These are phyloP conservation scores for Neltuma alba DNA, from an alignment of 306 rosid species.

Conservation along the genomic window DNA sequence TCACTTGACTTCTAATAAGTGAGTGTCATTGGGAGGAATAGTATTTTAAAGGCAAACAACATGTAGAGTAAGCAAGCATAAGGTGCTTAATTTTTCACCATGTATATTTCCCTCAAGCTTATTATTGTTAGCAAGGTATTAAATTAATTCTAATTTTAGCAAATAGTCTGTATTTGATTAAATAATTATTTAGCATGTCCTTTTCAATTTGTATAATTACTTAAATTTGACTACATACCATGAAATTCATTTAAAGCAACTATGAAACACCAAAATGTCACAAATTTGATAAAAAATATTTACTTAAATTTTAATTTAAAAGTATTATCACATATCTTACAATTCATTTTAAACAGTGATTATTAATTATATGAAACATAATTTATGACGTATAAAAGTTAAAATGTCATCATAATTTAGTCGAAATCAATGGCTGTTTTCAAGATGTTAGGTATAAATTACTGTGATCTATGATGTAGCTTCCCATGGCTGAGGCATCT, in stretches of 20 bases:
- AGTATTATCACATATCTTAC: background rate
- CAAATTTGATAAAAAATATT: background rate
- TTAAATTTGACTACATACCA: background rate
- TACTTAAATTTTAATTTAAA: background rate
- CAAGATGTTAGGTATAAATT: background rate
- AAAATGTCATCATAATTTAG: background rate
- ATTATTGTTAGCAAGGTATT: background rate
- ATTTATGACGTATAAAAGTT: background rate
- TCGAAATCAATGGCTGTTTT: background rate
- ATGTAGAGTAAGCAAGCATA: background rate
- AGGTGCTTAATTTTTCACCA: background rate
- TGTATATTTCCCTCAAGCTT: background rate
- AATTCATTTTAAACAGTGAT: background rate
- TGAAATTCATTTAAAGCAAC: background rate
- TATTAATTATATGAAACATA: background rate
- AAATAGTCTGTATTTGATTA: background rate
- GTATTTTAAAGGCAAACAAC: background rate
- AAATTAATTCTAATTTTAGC: background rate
- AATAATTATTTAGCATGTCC: background rate
- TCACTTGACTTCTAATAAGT: background rate
- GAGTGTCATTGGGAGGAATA: background rate
- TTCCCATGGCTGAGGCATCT: conserved; percentile 15
- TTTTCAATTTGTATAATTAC: background rate
- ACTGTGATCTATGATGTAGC: background rate
- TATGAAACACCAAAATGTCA: background rate